Conservation (phyloP, 2,329 filamentous ascomycete genomes). For the Venturia aucupariae region DNA sequence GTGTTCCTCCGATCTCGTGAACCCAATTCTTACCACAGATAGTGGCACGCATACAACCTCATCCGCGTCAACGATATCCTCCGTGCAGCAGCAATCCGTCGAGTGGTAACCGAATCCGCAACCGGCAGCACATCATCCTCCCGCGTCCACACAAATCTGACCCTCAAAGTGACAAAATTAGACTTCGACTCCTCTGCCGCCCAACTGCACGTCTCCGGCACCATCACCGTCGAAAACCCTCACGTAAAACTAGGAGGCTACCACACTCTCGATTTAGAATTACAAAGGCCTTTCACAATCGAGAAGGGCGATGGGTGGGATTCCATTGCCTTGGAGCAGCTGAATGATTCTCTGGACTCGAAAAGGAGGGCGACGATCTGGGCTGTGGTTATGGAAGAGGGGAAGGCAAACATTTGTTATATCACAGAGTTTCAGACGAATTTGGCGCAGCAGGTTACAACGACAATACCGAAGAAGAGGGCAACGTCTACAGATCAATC, state of each 20-base stretch:
- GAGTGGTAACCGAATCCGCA: constrained; percentile 51
- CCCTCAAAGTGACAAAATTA: constrained; percentile 54
- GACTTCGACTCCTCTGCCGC: constrained; percentile 61
- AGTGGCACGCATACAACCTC: constrained; percentile 71
- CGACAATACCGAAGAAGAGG: constrained; percentile 56
- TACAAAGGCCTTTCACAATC: constrained; percentile 78
- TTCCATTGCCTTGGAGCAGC: constrained; percentile 68
- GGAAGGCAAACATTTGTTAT: constrained; percentile 71
- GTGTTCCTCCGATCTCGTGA: background rate
- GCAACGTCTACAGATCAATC: constrained; percentile 49
- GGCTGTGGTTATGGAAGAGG: constrained; percentile 90
- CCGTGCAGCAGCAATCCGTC: constrained; percentile 56
- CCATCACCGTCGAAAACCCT: constrained; percentile 57
- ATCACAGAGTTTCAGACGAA: constrained; percentile 74
- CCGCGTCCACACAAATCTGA: constrained; percentile 55
- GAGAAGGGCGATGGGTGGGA: constrained; percentile 86
- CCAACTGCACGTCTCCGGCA: constrained; percentile 59
- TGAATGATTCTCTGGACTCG: constrained; percentile 70
- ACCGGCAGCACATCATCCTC: constrained; percentile 55
- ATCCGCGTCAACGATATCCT: constrained; percentile 57
- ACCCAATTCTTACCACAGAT: constrained; percentile 14
- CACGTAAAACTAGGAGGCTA: constrained; percentile 57
- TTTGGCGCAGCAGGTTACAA: constrained; percentile 60
- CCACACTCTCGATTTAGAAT: constrained; percentile 73
- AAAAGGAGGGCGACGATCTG: constrained; percentile 74